Evolutionary conservation across 139 green algal species (phyloP), one percentile per base, ranked within the genome.

Genomic region (Chlamydomonas schloesseri): DNA sequence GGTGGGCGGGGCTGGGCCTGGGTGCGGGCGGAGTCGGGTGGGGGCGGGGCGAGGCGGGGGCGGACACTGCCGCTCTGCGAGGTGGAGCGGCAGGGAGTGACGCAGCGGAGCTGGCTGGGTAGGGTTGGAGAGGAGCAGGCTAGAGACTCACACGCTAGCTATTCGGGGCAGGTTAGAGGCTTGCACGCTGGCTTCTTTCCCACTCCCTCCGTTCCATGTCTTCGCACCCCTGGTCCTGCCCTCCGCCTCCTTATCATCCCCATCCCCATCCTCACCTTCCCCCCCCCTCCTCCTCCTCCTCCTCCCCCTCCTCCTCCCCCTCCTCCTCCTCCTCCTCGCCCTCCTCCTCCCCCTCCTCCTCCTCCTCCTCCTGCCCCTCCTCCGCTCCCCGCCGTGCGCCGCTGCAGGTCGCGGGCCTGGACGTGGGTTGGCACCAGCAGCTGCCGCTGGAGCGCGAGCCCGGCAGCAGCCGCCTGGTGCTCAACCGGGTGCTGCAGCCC

Each of bases 351-450:
- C n/a, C n/a, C n/a, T n/a, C n/a, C n/a, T n/a, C n/a, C n/a, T n/a
- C n/a, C n/a, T n/a, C 2, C 55, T 24, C 8, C 55, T 2, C 6
- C 55, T 62, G 55, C 55, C 21, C 55, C 55, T 2, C 55, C 42
- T 71, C 11, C 64, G 9, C 53, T 10, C 33, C n/a, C 83, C 36
- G 1, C 34, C 21, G 72, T 4, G 10, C 50, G 14, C 68, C 47
- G 47, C 28, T 36, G 36, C 26, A 97, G 93, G 87, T 98, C 42
- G 96, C 97, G 34, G 97, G 97, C 0, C 91, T 99, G 87, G 97
- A 99, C 82, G 94, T 99, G n/a, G 97, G 97, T 1, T 99, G 97
- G 97, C 94, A 96, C 60, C 83, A 92, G 74, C 88, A 86, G 47
- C 67, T 97, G 58, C 86, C 89, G 47, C 71, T 98, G 89, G 60